Conservation (phyloP, 2,329 filamentous ascomycete species). For the Coleophoma crateriformis region DNA sequence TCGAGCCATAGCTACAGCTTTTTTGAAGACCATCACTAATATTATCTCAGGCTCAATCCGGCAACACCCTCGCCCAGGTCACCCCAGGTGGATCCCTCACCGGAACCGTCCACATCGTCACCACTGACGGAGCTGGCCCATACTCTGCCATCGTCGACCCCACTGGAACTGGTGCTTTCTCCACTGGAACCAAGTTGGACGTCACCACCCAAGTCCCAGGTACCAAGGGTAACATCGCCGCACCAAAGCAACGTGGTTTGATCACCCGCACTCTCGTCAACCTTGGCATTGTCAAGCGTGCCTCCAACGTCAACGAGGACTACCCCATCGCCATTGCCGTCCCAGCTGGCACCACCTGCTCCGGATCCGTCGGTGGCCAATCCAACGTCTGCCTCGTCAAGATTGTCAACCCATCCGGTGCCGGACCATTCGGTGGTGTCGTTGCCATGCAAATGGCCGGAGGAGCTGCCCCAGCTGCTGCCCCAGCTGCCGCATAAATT, state of each 20-base stretch:
- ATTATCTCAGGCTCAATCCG: no score
- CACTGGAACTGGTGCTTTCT: slow-evolving; percentile 54
- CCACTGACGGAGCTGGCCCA: slow-evolving; percentile 61
- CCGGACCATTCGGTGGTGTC: slow-evolving; percentile 55
- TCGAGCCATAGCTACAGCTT: no score
- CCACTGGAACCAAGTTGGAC: slow-evolving; percentile 51
- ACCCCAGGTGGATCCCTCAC: no score
- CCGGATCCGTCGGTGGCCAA: slow-evolving; percentile 49
- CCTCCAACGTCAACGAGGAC: slow-evolving; percentile 36
- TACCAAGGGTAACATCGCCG: slow-evolving; percentile 46
- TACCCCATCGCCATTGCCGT: slow-evolving; percentile 58
- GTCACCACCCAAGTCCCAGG: slow-evolving; percentile 56
- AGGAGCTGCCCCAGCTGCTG: no score
- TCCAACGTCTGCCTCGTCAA: slow-evolving; percentile 57
- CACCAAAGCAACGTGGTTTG: slow-evolving; percentile 28
- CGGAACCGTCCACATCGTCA: slow-evolving; percentile 55
- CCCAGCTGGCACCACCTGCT: slow-evolving; percentile 60
- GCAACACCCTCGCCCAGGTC: no score
- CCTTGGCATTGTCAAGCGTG: no score
- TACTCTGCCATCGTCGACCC: slow-evolving; percentile 51
- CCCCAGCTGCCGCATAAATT: no score
- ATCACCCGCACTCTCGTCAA: no score
- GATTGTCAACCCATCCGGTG: slow-evolving; percentile 51
- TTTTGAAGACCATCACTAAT: no score
- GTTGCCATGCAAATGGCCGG: slow-evolving; percentile 31